These are phyloP conservation scores for Parathielavia appendiculata DNA, from an alignment of 495 filamentous ascomycete species.

Conservation along the genomic window DNA sequence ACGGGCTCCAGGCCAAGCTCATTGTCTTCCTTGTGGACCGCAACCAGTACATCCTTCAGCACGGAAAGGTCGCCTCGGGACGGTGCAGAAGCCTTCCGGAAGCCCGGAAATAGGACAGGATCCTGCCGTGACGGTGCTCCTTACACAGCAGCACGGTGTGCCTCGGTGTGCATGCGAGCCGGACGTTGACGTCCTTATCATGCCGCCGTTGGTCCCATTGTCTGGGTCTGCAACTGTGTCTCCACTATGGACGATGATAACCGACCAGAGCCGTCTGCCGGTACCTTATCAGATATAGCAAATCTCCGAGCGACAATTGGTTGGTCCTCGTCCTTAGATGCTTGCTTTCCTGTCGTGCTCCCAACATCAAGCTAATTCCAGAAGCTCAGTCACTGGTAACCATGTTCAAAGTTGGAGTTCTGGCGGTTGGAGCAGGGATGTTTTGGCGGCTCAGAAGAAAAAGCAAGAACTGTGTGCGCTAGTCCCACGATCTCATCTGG, in stretches of 20 bases:
- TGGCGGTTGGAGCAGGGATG: constrained; percentile 3
- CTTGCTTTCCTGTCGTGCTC: neutral
- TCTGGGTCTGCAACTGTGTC: neutral
- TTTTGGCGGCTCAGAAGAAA: constrained; percentile 21
- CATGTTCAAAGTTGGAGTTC: constrained; percentile 25
- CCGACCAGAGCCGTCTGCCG: neutral
- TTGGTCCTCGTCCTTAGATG: constrained; percentile 6
- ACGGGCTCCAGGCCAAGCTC: constrained; percentile 7
- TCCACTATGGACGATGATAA: constrained; percentile 1
- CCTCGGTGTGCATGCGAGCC: constrained; percentile 8
- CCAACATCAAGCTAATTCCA: constrained; percentile 1
- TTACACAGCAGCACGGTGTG: constrained; percentile 9
- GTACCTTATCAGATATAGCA: constrained; percentile 11
- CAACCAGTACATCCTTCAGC: neutral
- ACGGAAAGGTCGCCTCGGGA: constrained; percentile 4
- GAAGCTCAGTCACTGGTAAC: neutral
- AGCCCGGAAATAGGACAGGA: constrained; percentile 3
- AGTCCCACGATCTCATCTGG: constrained; percentile 19
- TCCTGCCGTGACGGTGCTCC: neutral
- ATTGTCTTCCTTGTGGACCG: neutral
- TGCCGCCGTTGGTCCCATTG: neutral
- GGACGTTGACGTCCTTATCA: constrained; percentile 10
- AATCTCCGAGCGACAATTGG: neutral
- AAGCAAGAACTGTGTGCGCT: constrained; percentile 13
- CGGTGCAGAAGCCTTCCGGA: constrained; percentile 3